phyloP scores from a whole-genome alignment of 2,329 filamentous ascomycete species.

The Cryphonectria carpinicola region DNA sequence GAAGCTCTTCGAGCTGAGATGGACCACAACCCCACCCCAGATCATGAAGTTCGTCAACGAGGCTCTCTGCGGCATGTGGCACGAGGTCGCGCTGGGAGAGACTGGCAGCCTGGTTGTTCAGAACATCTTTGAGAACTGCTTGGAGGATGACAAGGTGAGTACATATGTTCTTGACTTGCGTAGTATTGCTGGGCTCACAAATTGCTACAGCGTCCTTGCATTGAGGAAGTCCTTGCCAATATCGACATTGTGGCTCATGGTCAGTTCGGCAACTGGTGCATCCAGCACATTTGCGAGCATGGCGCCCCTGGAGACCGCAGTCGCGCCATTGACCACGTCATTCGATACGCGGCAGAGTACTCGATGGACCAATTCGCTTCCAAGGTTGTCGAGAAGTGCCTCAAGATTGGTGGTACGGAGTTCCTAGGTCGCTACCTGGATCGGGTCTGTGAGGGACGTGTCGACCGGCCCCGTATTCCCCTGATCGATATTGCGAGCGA shows the following conservation, averaged over 20 bases:
- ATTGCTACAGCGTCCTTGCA: conserved; percentile 79
- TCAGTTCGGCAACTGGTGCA: conserved; percentile 99
- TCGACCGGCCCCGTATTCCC: conserved; percentile 91
- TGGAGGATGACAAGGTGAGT: conserved; percentile 94
- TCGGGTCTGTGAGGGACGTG: conserved; percentile 87
- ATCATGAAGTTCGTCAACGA: conserved; percentile 99
- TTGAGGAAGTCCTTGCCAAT: conserved; percentile 92
- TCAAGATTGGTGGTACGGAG: conserved; percentile 91
- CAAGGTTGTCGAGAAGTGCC: conserved; percentile 98
- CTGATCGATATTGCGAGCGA: conserved; percentile 98
- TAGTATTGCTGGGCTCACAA: conserved; percentile 1
- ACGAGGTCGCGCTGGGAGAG: conserved; percentile 95
- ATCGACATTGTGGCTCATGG: conserved; percentile 97
- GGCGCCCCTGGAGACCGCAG: conserved; percentile 88
- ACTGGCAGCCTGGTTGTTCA: conserved; percentile 97
- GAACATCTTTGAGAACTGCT: conserved; percentile 99
- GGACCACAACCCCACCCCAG: conserved; percentile 91
- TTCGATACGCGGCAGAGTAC: conserved; percentile 91
- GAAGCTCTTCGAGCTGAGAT: conserved; percentile 96
- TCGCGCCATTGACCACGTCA: conserved; percentile 92
- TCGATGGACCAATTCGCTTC: conserved; percentile 99
- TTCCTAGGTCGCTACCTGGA: conserved; percentile 93
- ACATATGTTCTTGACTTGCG: background rate
- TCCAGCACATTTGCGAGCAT: conserved; percentile 98
- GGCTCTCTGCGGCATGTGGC: conserved; percentile 94